Base-by-base conservation (phyloP, 306 rosid species). In the Acacia crassicarpa region DNA sequence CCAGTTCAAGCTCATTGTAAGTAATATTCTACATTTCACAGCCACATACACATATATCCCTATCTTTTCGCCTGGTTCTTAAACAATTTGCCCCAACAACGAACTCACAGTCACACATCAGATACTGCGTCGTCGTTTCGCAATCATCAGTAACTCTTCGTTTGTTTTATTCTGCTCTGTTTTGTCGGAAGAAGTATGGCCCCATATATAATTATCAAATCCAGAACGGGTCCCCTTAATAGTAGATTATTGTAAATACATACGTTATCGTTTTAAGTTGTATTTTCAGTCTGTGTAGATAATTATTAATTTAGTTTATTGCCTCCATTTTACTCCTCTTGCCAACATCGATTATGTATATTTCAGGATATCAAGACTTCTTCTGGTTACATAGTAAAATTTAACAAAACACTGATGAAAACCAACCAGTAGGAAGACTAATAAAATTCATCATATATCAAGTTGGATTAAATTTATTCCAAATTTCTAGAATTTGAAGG, bases 1-100 rank as follows among this genome's bases (percentile, higher is more conserved):
- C 84, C 97, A 89, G 75, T 95, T 95, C 89, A 85, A 88, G 85
- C 92, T 93, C 74, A 20, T 90, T 81, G 98, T 95, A 91, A 77
- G 98, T 93, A 91, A 63, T 83, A 77, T 67, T 3, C 51, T 14
- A n/a, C 10, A 20, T 56, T n/a, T 1, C 19, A 15, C 1, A 4
- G 5, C 1, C 5, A 3, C 12, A 19, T 17, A n/a, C 4, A 17
- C 6, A 3, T 48, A 19, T 19, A n/a, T 53, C 59, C 59, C 59
- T 53, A 53, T 53, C 19, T 49, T 49, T 49, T 49, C 56, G 8
- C n/a, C 56, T 49, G 5, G 13, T 49, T 14, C 56, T 49, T 16
- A 49, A 1, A 3, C 17, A 49, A 49, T 14, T 49, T 20, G 32
- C 65, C 40, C 40, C 7, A 35, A 35, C 40, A 35, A 5, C 40